Conservation (phyloP, 805 yeast genomes). For the Pichia californica region DNA sequence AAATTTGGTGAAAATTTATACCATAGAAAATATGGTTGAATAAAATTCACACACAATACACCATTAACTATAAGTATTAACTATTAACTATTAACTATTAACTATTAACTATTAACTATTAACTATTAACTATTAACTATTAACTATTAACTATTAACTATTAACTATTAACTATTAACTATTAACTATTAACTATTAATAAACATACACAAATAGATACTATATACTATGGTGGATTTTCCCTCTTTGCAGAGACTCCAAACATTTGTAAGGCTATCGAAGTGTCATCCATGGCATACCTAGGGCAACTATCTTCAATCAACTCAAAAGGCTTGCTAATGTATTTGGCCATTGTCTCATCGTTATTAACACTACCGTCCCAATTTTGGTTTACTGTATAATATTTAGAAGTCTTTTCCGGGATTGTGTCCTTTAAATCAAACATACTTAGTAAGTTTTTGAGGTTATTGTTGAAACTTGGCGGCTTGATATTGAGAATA, state of each 20-base stretch:
- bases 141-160: too few relatives aligned
- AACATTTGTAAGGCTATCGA: conserved; percentile 48
- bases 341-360: conserved; percentile 29
- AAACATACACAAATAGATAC: too few relatives aligned
- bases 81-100: too few relatives aligned
- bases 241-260: conserved; percentile 43
- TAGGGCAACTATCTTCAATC: conserved; percentile 50
- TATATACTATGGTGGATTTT: conserved; percentile 31
- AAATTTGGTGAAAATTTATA: too few relatives aligned
- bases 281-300: conserved; percentile 43
- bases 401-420: conserved; percentile 16
- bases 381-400: conserved; percentile 20
- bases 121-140: too few relatives aligned
- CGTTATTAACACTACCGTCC: conserved; percentile 12
- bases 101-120: too few relatives aligned
- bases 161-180: too few relatives aligned
- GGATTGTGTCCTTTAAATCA: conserved; percentile 20
- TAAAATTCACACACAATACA: too few relatives aligned
- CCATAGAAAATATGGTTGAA: too few relatives aligned
- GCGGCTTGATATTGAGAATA: conserved; percentile 27
- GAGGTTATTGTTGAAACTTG: conserved; percentile 28
- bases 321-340: conserved; percentile 46
- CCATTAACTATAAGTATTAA: too few relatives aligned
- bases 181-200: too few relatives aligned
- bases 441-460: conserved; percentile 21